These are phyloP conservation scores for Panaeolus cyanescens DNA, from an alignment of 768 basidiomycete species.

Conservation along the genomic window DNA sequence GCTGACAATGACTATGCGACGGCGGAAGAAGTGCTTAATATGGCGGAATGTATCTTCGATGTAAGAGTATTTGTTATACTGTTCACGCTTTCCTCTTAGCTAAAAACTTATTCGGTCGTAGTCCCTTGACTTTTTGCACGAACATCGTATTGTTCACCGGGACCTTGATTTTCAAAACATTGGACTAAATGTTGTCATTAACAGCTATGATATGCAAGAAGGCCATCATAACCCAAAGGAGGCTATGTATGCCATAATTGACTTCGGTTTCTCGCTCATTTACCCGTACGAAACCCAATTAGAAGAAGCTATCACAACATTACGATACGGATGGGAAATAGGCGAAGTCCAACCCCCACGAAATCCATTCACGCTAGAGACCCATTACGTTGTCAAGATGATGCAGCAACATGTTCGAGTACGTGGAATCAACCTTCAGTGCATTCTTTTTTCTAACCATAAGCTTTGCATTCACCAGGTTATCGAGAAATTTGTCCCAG, in stretches of 20 bases:
- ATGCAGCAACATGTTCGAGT: constrained; percentile 10
- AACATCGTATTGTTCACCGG: constrained; percentile 13
- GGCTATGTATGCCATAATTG: constrained; percentile 11
- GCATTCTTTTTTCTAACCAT: no score
- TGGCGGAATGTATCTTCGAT: not conserved
- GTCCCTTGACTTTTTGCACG: constrained; percentile 17
- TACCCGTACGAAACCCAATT: constrained; percentile 11
- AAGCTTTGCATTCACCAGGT: no score
- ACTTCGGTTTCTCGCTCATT: constrained; percentile 13
- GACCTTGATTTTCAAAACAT: constrained; percentile 10
- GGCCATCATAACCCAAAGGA: not conserved
- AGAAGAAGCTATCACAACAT: not conserved
- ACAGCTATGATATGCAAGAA: not conserved
- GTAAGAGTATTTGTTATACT: not conserved
- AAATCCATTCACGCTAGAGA: constrained; percentile 15
- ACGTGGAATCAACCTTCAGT: no score
- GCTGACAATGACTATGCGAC: not conserved
- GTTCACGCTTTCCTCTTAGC: not conserved
- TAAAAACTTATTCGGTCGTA: not conserved
- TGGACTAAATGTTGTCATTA: constrained; percentile 6
- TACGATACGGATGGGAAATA: not conserved
- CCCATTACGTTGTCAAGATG: not conserved
- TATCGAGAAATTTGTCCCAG: no score
- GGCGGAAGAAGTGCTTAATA: no score
- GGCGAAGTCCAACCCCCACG: not conserved